Evolutionary conservation across 768 basidiomycete genomes (phyloP), one percentile per base, ranked within the genome.

Genomic region (Hydnomerulius pinastri): DNA sequence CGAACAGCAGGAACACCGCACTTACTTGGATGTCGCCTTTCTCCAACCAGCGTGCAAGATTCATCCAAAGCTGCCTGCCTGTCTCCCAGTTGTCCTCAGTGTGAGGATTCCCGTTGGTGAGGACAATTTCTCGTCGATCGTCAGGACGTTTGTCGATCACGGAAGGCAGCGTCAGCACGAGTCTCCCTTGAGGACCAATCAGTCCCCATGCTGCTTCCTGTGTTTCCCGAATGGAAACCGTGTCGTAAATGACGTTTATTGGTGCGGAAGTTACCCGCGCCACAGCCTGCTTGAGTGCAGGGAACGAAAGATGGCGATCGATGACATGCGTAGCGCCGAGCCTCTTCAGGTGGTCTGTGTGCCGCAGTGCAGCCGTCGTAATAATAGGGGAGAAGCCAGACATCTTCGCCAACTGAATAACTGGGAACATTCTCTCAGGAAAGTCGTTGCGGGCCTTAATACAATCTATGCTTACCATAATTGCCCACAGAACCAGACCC

Each of bases 401-500:
- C 51, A 73, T 62, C 53, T 68, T 72, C 4, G 72, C 69, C 0
- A 77, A 48, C 57, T 74, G 75, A 35, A 76, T 65, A 15, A 54
- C 74, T 75, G 50, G 35, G 51, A 51, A 54, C 36, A 2, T 15
- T 10, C 15, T 35, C 33, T 67, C 57, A 63, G 57, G 41, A 42
- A 56, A 21, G 35, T 0, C 30, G 37, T 55, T 24, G 32, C 30
- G 23, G 40, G 11, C 10, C 11, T 38, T 46, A 48, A 57, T 49
- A 29, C 24, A 24, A 36, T 50, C 49, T 46, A 40, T 51, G 55
- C 71, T 55, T 63, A 76, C 79, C 75, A 25, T 67, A 74, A 69
- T 80, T 77, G 32, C 80, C 79, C 3, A 79, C 75, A 32, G 77
- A 78, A 37, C 73, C 72, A 23, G 72, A 60, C 5, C 79, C 79